Conservation (phyloP, 75 land plant genomes). For the Adiantum capillusveneris region DNA sequence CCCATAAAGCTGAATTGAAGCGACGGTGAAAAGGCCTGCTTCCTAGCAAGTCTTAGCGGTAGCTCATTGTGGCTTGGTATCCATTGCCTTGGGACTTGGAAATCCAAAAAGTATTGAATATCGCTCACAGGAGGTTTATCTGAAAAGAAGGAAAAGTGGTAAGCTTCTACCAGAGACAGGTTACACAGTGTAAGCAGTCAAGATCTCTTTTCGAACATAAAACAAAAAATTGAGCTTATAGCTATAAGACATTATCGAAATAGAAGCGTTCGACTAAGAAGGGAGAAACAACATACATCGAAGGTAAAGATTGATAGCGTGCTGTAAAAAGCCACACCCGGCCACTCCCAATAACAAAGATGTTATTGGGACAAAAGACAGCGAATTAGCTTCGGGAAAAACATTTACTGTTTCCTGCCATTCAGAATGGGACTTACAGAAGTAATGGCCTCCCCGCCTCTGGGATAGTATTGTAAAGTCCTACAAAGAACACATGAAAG, state of each 20-base stretch:
- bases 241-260: no score
- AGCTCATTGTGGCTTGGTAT: conserved; percentile 63
- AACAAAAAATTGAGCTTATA: no score
- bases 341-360: conserved; percentile 56
- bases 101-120: conserved; percentile 70
- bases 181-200: no score
- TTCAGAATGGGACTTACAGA: conserved; percentile 39
- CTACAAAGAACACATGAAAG: conserved; percentile 14
- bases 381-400: conserved; percentile 47
- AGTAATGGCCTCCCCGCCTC: conserved; percentile 47
- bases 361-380: conserved; percentile 62
- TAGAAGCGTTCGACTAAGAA: no score
- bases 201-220: no score
- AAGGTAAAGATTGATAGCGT: conserved; percentile 73
- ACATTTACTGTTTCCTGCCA: conserved; percentile 61
- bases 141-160: conserved; percentile 14
- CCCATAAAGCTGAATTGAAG: conserved; percentile 70
- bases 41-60: conserved; percentile 54
- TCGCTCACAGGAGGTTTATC: conserved; percentile 74
- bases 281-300: conserved; percentile 29
- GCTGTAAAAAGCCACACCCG: conserved; percentile 56
- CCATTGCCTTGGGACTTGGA: conserved; percentile 81
- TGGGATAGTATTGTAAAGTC: conserved; percentile 52
- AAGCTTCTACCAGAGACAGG: no score
- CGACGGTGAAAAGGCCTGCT: conserved; percentile 28